Evolutionary conservation across 495 filamentous ascomycete species (phyloP), one percentile per base, ranked within the genome.

Genomic region (Trichoderma erinaceum): DNA sequence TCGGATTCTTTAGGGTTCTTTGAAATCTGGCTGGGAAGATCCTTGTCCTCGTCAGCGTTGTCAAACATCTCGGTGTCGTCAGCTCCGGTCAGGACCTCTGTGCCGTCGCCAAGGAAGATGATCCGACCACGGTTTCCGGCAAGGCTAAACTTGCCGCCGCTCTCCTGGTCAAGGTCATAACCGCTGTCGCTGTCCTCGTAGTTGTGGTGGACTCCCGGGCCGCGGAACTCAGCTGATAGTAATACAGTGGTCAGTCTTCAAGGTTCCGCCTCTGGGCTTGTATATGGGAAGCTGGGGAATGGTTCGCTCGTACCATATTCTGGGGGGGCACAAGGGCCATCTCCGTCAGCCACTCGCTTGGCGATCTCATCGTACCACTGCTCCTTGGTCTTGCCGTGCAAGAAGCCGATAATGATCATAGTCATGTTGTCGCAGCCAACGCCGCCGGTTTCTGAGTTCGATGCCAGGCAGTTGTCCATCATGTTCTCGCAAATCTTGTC

Each of bases 371-470:
- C 90, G 75, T 98, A 98, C 95, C 95, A 99, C 79, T 97, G 89
- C 75, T 97, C 93, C 82, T 96, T 97, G 73, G 86, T 92, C 83
- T 89, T 89, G 76, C 94, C 95, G 71, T 88, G 86, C 67, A 99
- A 86, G 73, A 99, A 86, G 70, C 89, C 95, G 75, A 99, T 83
- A 71, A 99, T 82, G 72, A 89, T 84, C 90, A 98, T 97, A 71
- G 95, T 99, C 95, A 99, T 99, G 82, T 99, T 99, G 80, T 99
- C 95, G 79, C 95, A 99, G 69, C 95, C 95, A 64, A 99, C 95
- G 58, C 95, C 95, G 41, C 95, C 95, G 52, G 95, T 98, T 78
- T 99, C 96, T 72, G 93, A 95, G 83, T 95, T 97, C 65, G 92
- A 93, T 38, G 95, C 91, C 67, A 98, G 85, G 76, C 95, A 99